Base-by-base conservation (phyloP, 768 basidiomycete species). In the Suillus lakei region DNA sequence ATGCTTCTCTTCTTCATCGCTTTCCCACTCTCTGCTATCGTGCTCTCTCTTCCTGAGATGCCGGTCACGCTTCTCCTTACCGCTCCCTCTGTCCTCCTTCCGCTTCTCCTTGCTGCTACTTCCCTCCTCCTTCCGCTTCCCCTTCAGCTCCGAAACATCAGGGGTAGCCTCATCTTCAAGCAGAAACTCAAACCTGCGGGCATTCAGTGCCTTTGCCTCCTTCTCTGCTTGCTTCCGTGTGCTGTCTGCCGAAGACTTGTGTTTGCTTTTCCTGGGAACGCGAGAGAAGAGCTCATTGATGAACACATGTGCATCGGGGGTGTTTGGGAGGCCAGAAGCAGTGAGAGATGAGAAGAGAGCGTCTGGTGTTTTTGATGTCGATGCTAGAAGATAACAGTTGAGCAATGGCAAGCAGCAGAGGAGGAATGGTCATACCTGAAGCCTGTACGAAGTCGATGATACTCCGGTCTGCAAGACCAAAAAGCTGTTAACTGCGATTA, bases 391-490 rank as follows among this genome's bases (percentile, higher is more conserved):
- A n/a, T 7, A 59, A 50, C 15, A 38, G 46, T 21, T 26, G n/a
- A 59, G 53, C 26, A 30, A 39, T 41, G 72, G 51, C 63, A 18
- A 39, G 58, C 34, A 51, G 44, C 64, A 44, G 30, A 18, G 13
- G 16, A 7, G n/a, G 48, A 56, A 32, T 50, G 8, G 34, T 58
- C 84, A 46, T 68, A 91, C 93, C 95, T 77, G 92, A 89, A 58
- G 93, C 93, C 75, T 93, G 82, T 41, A 98, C 90, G 76, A 90
- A 98, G 80, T 95, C 91, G 69, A 95, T 87, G 66, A 91, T 93
- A 68, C 87, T 93, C 68, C 84, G 84, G 78, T 97, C 92, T 26
- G 95, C 89, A 54, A 93, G 85, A 63, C 92, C 92, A 70, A 96
- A 91, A 70, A 95, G 85, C 92, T 94, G 69, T 16, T 66, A 34